These are phyloP conservation scores for Rheum nobile DNA, from an alignment of 148 eudicot genomes.

Conservation along the genomic window DNA sequence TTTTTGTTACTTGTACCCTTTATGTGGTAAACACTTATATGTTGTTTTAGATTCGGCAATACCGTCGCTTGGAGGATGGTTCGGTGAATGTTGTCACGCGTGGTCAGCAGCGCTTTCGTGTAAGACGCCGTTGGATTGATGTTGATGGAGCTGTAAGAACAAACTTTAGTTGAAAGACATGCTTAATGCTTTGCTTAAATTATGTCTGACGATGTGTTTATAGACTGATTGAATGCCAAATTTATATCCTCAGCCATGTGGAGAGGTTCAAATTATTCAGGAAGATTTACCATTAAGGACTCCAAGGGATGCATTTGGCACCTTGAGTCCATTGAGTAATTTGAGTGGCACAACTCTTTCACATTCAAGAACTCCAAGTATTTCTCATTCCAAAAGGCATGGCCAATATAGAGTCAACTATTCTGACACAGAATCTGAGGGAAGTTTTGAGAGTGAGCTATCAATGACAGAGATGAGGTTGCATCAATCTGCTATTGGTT, in stretches of 20 bases:
- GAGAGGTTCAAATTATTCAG: slow-evolving; percentile 73
- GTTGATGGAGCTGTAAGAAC: slow-evolving; percentile 73
- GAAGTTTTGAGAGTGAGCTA: slow-evolving; percentile 62
- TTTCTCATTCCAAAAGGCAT: slow-evolving; percentile 21
- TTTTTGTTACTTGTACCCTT: not conserved
- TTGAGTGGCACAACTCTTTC: slow-evolving; percentile 15
- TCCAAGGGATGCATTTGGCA: slow-evolving; percentile 79
- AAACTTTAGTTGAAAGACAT: slow-evolving; percentile 7
- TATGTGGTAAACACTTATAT: not conserved
- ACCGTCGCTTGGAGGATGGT: slow-evolving; percentile 82
- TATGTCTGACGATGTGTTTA: slow-evolving; percentile 4
- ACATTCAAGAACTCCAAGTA: slow-evolving; percentile 16
- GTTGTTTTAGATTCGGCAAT: slow-evolving; percentile 62
- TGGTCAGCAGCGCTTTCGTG: slow-evolving; percentile 83
- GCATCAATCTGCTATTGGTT: slow-evolving; percentile 48
- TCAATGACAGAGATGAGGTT: slow-evolving; percentile 60
- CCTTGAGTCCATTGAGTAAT: slow-evolving; percentile 45
- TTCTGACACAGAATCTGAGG: slow-evolving; percentile 72
- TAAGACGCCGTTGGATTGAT: slow-evolving; percentile 72
- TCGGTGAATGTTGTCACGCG: slow-evolving; percentile 80
- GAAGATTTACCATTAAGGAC: slow-evolving; percentile 82
- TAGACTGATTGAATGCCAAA: slow-evolving; percentile 11
- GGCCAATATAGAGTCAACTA: slow-evolving; percentile 32
- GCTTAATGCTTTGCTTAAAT: not conserved
- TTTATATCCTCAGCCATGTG: slow-evolving; percentile 45